Evolutionary conservation across 2,329 filamentous ascomycete genomes (phyloP), one percentile per base, ranked within the genome.

Genomic region (Teratosphaeria viscida): DNA sequence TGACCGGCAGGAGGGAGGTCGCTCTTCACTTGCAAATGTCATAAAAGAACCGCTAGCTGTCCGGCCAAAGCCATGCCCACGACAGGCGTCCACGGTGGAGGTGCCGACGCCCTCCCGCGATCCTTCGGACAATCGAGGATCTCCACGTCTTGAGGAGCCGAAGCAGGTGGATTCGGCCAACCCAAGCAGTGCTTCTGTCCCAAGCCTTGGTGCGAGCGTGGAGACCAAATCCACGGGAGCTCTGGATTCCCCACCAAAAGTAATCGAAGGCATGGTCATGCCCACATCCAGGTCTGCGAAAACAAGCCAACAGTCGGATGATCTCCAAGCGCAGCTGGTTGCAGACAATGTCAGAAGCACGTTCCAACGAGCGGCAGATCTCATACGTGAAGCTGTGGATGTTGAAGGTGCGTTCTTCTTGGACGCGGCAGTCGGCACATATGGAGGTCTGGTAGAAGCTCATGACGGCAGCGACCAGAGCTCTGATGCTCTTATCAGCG

Each of bases 361-460:
- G 2, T 81, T 81, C 58, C 68, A 71, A 12, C 73, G 79, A 26
- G 80, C 80, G 1, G 78, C 79, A 0, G 74, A 77, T 34, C 63
- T 82, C 0, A 69, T 82, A 3, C 74, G 75, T 1, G 74, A 80
- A 59, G 77, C 78, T n/a, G 68, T 82, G 23, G 70, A 71, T 8
- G 75, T 78, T 3, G 78, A 80, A n/a, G 79, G 78, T 2, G 77
- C 81, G 12, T 67, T 76, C 2, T 77, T 77, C 58, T 60, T 78
- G 19, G 76, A 77, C 61, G 72, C 67, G 0, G 63, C 66, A 1
- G 59, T 70, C 3, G 63, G 66, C 2, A 70, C 62, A 0, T 70
- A 67, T 26, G 70, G 67, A 4, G 69, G 68, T 14, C 52, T 64
- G 16, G 58, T 60, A n/a, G 58, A 64, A 23, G 19, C 47, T 32